Percentiles rank a stretch among this genome's conserved stretches.
Conservation (phyloP, 169 alveolate genomes). For the Cryptosporidium viatorum region DNA sequence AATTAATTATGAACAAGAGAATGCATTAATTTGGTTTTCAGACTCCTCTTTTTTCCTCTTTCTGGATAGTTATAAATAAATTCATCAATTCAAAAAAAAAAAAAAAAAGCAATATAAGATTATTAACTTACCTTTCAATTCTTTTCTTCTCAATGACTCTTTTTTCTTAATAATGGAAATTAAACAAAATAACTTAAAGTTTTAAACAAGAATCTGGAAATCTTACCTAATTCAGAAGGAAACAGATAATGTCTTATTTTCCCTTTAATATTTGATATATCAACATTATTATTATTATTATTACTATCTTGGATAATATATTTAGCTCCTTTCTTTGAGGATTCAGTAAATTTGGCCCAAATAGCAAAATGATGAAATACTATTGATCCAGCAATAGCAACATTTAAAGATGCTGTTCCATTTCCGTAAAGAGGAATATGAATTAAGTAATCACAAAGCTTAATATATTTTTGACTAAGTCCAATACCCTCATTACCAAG, state of each 20-base stretch:
- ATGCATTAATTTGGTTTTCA: background rate
- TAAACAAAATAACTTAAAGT: background rate
- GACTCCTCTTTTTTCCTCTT: background rate
- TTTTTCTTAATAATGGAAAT: background rate
- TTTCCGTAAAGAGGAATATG: conserved; percentile 90
- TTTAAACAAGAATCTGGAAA: background rate
- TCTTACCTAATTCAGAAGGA: conserved; percentile 66
- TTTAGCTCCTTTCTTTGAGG: conserved; percentile 79
- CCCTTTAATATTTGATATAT: background rate
- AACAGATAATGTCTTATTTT: conserved; percentile 36
- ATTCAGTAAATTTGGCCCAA: conserved; percentile 84
- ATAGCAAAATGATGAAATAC: conserved; percentile 90
- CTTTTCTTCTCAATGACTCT: conserved; percentile 31
- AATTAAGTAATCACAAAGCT: conserved; percentile 89
- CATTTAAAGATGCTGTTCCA: conserved; percentile 91
- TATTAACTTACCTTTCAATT: conserved; percentile 52
- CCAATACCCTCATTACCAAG: conserved; percentile 94
- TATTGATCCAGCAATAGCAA: conserved; percentile 90
- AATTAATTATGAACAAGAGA: background rate
- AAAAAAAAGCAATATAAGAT: background rate
- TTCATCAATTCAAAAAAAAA: background rate
- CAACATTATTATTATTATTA: background rate
- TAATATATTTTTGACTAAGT: conserved; percentile 83
- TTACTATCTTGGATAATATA: conserved; percentile 71
- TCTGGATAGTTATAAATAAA: background rate